These are phyloP conservation scores for Penicillium malachiteum DNA, from an alignment of 495 filamentous ascomycete species.

Conservation along the genomic window DNA sequence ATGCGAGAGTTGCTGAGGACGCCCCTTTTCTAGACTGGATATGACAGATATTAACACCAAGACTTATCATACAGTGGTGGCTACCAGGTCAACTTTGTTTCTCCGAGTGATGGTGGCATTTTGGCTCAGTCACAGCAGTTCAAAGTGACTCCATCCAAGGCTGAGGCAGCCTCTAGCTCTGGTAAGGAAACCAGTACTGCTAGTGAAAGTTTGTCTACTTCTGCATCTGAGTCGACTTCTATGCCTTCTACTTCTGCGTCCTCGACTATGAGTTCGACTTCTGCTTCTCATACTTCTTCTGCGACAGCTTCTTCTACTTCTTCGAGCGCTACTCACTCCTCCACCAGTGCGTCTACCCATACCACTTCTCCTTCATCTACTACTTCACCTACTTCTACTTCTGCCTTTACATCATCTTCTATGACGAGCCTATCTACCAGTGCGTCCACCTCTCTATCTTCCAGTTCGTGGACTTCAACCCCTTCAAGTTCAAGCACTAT, in stretches of 20 bases:
- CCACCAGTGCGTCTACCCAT: conserved; percentile 26
- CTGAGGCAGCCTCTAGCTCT: conserved; percentile 23
- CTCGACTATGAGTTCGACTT: conserved; percentile 16
- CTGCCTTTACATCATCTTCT: conserved; percentile 24
- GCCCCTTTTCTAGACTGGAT: neutral
- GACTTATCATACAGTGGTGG: conserved; percentile 18
- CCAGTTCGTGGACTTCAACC: conserved; percentile 1
- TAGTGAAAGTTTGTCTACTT: conserved; percentile 21
- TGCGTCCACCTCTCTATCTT: conserved; percentile 13
- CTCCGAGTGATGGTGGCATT: conserved; percentile 25
- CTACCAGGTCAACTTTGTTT: conserved; percentile 38
- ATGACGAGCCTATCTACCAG: conserved; percentile 16
- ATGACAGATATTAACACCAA: neutral
- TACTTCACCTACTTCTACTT: conserved; percentile 22
- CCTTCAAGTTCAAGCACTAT: conserved; percentile 4
- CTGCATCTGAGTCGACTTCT: conserved; percentile 12
- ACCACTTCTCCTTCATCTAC: conserved; percentile 22
- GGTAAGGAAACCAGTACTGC: conserved; percentile 33
- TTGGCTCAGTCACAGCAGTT: conserved; percentile 38
- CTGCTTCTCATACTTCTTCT: conserved; percentile 22
- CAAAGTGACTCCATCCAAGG: conserved; percentile 24
- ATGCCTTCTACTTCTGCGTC: conserved; percentile 22
- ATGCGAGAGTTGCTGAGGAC: neutral
- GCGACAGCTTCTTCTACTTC: conserved; percentile 22
- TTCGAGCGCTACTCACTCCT: conserved; percentile 25